Percentiles rank a stretch among this genome's conserved stretches.
These are phyloP conservation scores for Beauveria bassiana DNA, from an alignment of 2,329 filamentous ascomycete genomes.

Conservation along the genomic window DNA sequence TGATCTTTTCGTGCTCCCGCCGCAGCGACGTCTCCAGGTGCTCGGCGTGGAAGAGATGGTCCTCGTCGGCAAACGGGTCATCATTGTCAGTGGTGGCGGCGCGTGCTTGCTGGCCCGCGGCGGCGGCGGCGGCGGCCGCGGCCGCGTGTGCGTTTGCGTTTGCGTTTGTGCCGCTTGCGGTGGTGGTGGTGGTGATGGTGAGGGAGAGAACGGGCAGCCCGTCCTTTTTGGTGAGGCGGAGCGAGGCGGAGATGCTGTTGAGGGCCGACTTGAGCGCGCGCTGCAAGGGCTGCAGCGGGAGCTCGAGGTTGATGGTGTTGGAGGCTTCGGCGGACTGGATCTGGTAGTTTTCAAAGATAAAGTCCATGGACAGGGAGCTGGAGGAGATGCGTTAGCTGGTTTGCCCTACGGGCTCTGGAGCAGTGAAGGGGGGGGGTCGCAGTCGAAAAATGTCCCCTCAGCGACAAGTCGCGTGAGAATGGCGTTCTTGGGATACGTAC, in stretches of 20 bases:
- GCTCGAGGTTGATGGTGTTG: constrained; percentile 94
- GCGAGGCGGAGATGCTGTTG: constrained; percentile 70
- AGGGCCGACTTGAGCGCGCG: constrained; percentile 86
- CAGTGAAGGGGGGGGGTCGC: not conserved
- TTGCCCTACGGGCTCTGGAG: not conserved
- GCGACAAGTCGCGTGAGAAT: not conserved
- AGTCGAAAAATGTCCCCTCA: not conserved
- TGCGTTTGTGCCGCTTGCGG: constrained; percentile 28
- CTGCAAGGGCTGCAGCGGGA: constrained; percentile 80
- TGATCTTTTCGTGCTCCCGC: constrained; percentile 77
- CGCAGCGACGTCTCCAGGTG: constrained; percentile 49
- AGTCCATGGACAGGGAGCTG: constrained; percentile 59
- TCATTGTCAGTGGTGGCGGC: constrained; percentile 19
- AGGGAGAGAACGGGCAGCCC: constrained; percentile 79
- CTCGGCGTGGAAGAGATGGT: constrained; percentile 39
- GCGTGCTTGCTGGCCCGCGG: constrained; percentile 20
- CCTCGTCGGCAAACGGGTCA: constrained; percentile 34
- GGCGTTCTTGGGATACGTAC: constrained; percentile 39
- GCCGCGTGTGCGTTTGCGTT: constrained; percentile 24
- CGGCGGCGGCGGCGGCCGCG: constrained; percentile 17
- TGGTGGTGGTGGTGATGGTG: constrained; percentile 75
- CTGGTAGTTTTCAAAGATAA: constrained; percentile 79
- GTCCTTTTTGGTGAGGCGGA: constrained; percentile 90
- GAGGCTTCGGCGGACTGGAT: constrained; percentile 74
- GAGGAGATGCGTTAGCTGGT: not conserved